A percentile compares a stretch with the other conserved stretches of the same genome.
These are phyloP conservation scores for Exophiala bonariae DNA, from an alignment of 2,329 filamentous ascomycete genomes.

Conservation along the genomic window DNA sequence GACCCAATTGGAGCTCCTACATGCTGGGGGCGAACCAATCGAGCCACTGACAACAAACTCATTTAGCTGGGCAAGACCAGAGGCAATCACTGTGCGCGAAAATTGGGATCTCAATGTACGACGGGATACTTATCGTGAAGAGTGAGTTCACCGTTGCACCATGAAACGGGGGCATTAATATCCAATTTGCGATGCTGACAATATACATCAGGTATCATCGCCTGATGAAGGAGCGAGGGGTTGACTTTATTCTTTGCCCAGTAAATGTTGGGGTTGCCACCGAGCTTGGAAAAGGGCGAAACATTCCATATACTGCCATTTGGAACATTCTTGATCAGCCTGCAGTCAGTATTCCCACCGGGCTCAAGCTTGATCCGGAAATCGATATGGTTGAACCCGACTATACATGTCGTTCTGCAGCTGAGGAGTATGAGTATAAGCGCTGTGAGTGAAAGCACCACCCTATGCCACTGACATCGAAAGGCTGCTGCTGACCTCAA, in stretches of 20 bases:
- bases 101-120: constrained; percentile 34
- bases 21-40: constrained; percentile 57
- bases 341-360: constrained; percentile 56
- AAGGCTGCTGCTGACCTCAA: too few species aligned
- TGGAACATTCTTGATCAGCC: constrained; percentile 73
- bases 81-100: constrained; percentile 42
- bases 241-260: constrained; percentile 50
- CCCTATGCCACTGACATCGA: background rate
- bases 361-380: constrained; percentile 40
- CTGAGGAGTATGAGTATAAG: constrained; percentile 43
- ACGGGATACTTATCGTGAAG: constrained; percentile 52
- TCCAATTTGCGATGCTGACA: too few species aligned
- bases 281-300: constrained; percentile 52
- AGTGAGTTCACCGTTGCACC: constrained; percentile 36
- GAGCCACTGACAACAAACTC: constrained; percentile 61
- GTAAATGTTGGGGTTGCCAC: constrained; percentile 54
- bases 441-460: constrained; percentile 31
- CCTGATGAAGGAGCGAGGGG: constrained; percentile 46
- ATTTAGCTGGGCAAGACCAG: constrained; percentile 36
- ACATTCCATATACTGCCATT: constrained; percentile 66
- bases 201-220: constrained; percentile 40
- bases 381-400: constrained; percentile 5
- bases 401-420: constrained; percentile 34
- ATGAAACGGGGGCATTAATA: too few species aligned
- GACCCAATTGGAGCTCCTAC: constrained; percentile 53